Conservation (phyloP, 345 rosid genomes). For the Sisymbrium altissimum region DNA sequence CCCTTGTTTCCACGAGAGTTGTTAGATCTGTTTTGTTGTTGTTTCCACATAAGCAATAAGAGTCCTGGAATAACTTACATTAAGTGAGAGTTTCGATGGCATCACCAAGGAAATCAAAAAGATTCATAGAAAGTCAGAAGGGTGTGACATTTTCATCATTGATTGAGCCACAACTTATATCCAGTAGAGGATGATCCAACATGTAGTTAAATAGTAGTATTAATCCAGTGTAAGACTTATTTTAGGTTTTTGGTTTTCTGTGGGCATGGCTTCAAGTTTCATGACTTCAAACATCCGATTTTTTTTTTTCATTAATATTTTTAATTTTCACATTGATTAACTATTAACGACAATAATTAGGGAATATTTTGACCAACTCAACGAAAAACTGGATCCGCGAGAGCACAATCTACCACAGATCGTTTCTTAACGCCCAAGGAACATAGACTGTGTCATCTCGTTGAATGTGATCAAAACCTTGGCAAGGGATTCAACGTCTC, state of each 20-base stretch:
- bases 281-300: no score
- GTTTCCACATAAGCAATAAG: no score
- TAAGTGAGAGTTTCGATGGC: background rate
- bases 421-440: no score
- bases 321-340: no score
- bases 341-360: no score
- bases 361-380: no score
- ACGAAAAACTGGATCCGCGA: no score
- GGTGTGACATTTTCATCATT: background rate
- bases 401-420: no score
- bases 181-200: background rate
- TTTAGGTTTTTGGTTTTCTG: background rate
- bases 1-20: no score
- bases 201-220: background rate
- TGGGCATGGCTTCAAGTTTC: background rate
- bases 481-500: background rate
- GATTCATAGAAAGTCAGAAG: background rate
- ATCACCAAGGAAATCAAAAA: background rate
- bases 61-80: background rate
- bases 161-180: background rate
- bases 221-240: background rate
- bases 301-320: no score
- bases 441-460: background rate
- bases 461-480: background rate
- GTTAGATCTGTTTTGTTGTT: no score